Base-by-base conservation (phyloP, 1,139 yeast genomes). In the Lodderomyces pseudojiufengensis region DNA sequence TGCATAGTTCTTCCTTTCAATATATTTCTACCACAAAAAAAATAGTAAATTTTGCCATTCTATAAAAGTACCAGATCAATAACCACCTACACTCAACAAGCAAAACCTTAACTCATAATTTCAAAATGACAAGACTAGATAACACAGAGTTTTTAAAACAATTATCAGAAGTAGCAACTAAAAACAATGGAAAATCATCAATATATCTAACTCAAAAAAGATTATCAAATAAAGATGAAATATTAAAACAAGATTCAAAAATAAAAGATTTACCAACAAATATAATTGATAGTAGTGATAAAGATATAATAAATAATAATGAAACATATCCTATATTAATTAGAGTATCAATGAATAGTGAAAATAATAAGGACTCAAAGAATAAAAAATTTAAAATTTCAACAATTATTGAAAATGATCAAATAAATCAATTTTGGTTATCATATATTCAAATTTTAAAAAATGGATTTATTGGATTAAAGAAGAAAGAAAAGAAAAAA, bases 361-460 rank as follows among this genome's bases (percentile, higher is more conserved):
- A 50, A 25, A 52, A 49, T 18, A 47, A 39, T 24, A 48, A 47
- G 36, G 57, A 61, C 41, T 61, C 65, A 42, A 68, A 73, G 46
- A 55, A 60, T 27, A 62, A 63, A 40, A 78, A 79, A 52, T 49
- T 56, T 27, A 82, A 81, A 51, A 56, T 77, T 31, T 75, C 85
- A 7, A 84, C 95, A 0, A 74, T 78, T 14, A 86, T 86, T 21
- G 73, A 71, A 29, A 60, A 75, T 0, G 71, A 65, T 4, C 62
- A 71, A 13, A 62, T 85, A 46, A 84, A 79, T 41, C 61, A 63
- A 43, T 85, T 85, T 53, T 85, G 95, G 95, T 57, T 59, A 27
- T 77, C 76, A 28, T 85, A 84, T 55, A 63, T 84, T 1, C 78
- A 75, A 31, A 74, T 74, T 0, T 67, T 84, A 40, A 84, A 84